Conservation (phyloP, 2,329 filamentous ascomycete species). For the Aureobasidium sp. region DNA sequence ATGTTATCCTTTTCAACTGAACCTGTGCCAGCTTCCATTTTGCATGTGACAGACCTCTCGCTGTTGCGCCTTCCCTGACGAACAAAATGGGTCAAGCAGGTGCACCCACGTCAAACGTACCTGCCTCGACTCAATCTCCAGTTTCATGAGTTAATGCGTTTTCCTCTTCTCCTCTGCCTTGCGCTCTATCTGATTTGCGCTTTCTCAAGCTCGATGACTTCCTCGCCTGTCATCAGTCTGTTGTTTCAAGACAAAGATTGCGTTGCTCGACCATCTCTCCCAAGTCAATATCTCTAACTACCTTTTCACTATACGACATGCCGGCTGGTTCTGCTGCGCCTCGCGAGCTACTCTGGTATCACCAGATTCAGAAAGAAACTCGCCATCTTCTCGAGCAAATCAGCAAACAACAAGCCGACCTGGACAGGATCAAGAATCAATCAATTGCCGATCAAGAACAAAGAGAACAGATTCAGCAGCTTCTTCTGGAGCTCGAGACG, state of each 20-base stretch:
- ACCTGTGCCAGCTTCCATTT: neutral
- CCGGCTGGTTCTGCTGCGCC: neutral
- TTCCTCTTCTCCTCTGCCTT: neutral
- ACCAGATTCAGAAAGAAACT: constrained; percentile 3
- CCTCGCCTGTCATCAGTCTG: too few relatives aligned
- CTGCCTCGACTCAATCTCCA: too few relatives aligned
- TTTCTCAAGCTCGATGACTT: too few relatives aligned
- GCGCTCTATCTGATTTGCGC: neutral
- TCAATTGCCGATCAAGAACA: neutral
- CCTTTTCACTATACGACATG: neutral
- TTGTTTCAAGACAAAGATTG: neutral
- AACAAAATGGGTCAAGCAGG: neutral
- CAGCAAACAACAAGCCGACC: neutral
- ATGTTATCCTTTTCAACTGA: constrained; percentile 7
- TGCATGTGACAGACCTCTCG: neutral
- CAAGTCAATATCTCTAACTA: too few relatives aligned
- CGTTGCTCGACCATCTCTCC: neutral
- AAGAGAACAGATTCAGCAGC: neutral
- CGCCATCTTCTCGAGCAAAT: neutral
- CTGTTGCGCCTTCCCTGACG: neutral
- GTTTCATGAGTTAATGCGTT: too few relatives aligned
- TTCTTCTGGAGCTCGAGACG: neutral
- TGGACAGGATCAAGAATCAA: neutral
- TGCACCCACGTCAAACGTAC: too few relatives aligned
- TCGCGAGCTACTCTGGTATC: constrained; percentile 8